Evolutionary conservation across 805 yeast species (phyloP).

Genomic region (Candida nonsorbophila): DNA sequence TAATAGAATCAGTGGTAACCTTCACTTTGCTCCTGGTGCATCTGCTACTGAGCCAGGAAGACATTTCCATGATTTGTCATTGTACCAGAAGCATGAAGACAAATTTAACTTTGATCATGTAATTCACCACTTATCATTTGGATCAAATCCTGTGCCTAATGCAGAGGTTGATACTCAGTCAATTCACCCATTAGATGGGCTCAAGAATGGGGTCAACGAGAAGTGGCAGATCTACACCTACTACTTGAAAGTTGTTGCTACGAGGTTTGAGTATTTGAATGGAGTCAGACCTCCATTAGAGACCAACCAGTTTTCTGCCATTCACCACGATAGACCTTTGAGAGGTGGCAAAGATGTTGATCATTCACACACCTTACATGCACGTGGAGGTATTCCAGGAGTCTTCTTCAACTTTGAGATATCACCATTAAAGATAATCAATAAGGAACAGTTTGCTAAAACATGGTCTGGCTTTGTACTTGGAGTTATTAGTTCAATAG

Average conservation of each 20-base stretch:
- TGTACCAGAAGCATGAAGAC: constrained; percentile 50
- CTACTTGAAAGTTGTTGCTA: constrained; percentile 84
- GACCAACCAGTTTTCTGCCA: constrained; percentile 87
- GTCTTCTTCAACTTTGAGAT: constrained; percentile 84
- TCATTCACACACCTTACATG: constrained; percentile 79
- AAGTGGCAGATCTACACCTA: constrained; percentile 69
- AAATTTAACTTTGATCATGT: constrained; percentile 72
- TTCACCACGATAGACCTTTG: constrained; percentile 82
- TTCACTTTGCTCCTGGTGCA: constrained; percentile 96
- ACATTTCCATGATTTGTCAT: constrained; percentile 83
- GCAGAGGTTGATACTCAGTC: constrained; percentile 20
- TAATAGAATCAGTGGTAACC: constrained; percentile 82
- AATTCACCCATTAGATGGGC: constrained; percentile 67
- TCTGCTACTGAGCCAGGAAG: constrained; percentile 52
- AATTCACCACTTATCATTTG: constrained; percentile 81
- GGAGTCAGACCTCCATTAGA: constrained; percentile 45
- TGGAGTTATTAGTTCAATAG: constrained; percentile 82
- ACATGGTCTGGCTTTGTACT: constrained; percentile 80
- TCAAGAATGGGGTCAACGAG: constrained; percentile 25
- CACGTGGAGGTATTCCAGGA: constrained; percentile 89
- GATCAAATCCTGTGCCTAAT: constrained; percentile 45
- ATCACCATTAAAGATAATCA: constrained; percentile 87
- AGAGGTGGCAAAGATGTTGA: constrained; percentile 86
- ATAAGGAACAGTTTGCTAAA: constrained; percentile 66
- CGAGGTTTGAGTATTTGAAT: constrained; percentile 69